Evolutionary conservation across 768 basidiomycete genomes (phyloP).

Genomic region (Boletus pseudo-olivaceus): DNA sequence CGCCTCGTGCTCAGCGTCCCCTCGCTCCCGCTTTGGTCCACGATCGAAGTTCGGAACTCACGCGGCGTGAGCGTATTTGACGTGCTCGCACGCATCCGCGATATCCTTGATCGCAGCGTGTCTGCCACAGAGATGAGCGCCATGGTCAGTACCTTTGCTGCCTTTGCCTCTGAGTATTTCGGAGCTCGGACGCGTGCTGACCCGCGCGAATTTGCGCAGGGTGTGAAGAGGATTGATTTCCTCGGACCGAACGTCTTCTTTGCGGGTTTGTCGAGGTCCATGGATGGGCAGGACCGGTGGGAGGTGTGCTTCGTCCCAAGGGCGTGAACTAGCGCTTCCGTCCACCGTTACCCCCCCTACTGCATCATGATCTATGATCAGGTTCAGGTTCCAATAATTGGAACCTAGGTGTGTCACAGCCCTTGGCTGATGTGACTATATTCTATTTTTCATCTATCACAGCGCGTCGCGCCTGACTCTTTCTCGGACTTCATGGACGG

Average conservation of each 20-base stretch:
- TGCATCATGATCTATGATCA: slow-evolving; percentile 11
- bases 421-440: slow-evolving; percentile 1
- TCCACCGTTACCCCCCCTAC: neutral
- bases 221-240: slow-evolving; percentile 39
- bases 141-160: slow-evolving; percentile 21
- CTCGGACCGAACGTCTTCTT: slow-evolving; percentile 32
- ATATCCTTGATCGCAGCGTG: slow-evolving; percentile 26
- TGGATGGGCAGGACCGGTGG: slow-evolving; percentile 29
- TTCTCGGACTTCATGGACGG: slow-evolving; percentile 15
- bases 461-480: neutral
- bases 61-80: slow-evolving; percentile 28
- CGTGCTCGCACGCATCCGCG: slow-evolving; percentile 27
- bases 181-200: slow-evolving; percentile 27
- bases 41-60: slow-evolving; percentile 30
- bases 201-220: slow-evolving; percentile 36
- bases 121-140: slow-evolving; percentile 25
- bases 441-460: slow-evolving; percentile 20
- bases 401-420: slow-evolving; percentile 6
- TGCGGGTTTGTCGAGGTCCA: slow-evolving; percentile 27
- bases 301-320: slow-evolving; percentile 23
- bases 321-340: slow-evolving; percentile 8
- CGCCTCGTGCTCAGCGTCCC: slow-evolving; percentile 19
- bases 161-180: slow-evolving; percentile 27
- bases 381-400: slow-evolving; percentile 10
- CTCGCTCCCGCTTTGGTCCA: slow-evolving; percentile 24